Conservation (phyloP, 108 stramenopile genomes). For the Tribonema minus region DNA sequence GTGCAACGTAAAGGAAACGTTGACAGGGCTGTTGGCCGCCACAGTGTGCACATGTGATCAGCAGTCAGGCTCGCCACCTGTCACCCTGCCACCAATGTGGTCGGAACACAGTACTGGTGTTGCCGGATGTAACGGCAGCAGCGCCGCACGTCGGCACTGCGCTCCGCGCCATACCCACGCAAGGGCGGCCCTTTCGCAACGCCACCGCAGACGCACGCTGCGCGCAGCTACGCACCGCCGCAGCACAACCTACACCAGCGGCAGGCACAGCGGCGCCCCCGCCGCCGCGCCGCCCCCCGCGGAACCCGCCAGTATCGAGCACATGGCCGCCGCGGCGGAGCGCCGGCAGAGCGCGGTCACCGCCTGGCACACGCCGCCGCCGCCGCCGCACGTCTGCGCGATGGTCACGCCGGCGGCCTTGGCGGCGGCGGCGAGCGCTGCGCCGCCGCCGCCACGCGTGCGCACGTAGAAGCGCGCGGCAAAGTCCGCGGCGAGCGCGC, state of each 20-base stretch:
- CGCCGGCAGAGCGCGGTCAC: not conserved
- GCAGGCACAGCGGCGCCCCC: not conserved
- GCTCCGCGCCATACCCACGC: too few relatives aligned
- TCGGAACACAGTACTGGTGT: too few relatives aligned
- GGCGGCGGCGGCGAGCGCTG: conserved; percentile 1
- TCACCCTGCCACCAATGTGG: too few relatives aligned
- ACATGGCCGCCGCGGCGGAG: not conserved
- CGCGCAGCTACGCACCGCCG: not conserved
- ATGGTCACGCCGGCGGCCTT: not conserved
- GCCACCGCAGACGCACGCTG: not conserved
- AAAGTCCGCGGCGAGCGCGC: conserved; percentile 18
- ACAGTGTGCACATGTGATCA: too few relatives aligned
- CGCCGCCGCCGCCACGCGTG: conserved; percentile 13
- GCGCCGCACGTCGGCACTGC: too few relatives aligned
- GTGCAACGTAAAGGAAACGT: too few relatives aligned
- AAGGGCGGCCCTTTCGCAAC: too few relatives aligned
- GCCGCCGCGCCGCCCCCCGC: not conserved
- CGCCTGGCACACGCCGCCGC: not conserved
- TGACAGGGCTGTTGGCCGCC: too few relatives aligned
- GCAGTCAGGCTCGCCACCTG: too few relatives aligned
- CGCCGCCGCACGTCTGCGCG: not conserved
- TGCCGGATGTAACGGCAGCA: too few relatives aligned
- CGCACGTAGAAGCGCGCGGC: conserved; percentile 39
- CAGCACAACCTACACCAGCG: not conserved
- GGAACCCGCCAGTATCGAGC: not conserved